A percentile compares a stretch with the other conserved stretches of the same genome.
These are phyloP conservation scores for Pseudocercospora eumusae DNA, from an alignment of 2,329 filamentous ascomycete genomes.

Conservation along the genomic window DNA sequence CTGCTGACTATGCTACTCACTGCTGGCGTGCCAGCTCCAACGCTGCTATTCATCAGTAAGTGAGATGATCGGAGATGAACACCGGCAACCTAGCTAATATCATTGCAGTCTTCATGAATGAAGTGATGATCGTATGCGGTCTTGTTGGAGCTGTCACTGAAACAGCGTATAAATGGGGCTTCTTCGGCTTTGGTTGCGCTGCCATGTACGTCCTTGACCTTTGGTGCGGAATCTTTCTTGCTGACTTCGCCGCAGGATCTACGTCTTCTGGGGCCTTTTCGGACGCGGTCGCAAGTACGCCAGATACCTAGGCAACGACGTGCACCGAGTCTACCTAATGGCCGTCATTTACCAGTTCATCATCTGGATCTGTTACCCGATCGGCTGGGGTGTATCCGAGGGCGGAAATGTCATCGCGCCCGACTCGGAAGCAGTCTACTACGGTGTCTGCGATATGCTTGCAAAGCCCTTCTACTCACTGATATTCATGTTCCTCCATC, in stretches of 20 bases:
- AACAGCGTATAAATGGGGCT: slow-evolving; percentile 62
- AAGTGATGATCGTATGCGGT: slow-evolving; percentile 63
- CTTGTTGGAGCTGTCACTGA: slow-evolving; percentile 62
- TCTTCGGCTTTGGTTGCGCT: slow-evolving; percentile 37
- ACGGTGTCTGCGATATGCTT: slow-evolving; percentile 63
- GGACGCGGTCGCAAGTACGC: slow-evolving; percentile 57
- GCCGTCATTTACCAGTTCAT: slow-evolving; percentile 56
- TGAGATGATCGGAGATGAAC: too few relatives aligned
- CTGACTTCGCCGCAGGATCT: slow-evolving; percentile 63
- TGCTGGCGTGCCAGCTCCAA: slow-evolving; percentile 62
- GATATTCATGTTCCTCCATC: slow-evolving; percentile 59
- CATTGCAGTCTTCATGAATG: slow-evolving; percentile 54
- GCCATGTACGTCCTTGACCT: slow-evolving; percentile 73
- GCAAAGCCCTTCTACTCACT: slow-evolving; percentile 62
- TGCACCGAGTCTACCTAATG: slow-evolving; percentile 53
- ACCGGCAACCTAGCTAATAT: not conserved
- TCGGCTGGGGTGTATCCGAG: slow-evolving; percentile 61
- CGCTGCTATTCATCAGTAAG: slow-evolving; percentile 55
- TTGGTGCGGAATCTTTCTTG: slow-evolving; percentile 90
- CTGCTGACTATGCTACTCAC: slow-evolving; percentile 62
- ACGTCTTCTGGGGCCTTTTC: slow-evolving; percentile 51
- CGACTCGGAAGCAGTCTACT: slow-evolving; percentile 65
- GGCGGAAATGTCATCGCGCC: slow-evolving; percentile 64
- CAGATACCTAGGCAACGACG: slow-evolving; percentile 51
- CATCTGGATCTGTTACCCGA: slow-evolving; percentile 63